These are phyloP conservation scores for Pestalotiopsis fici DNA, from an alignment of 2,329 filamentous ascomycete genomes.

Conservation along the genomic window DNA sequence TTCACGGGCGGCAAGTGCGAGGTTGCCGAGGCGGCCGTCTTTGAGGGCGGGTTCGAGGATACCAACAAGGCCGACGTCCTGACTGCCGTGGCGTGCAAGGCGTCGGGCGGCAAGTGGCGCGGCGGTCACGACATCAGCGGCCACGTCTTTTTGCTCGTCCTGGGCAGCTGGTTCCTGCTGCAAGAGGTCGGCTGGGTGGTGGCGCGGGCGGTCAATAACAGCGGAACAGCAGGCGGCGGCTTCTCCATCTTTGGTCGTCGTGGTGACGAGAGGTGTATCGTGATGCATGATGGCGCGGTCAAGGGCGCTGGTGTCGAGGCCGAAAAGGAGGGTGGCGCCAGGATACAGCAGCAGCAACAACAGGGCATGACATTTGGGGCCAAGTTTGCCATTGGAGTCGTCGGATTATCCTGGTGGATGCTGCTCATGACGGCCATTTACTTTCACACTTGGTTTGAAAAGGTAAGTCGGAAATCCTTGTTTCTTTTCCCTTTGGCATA, in stretches of 20 bases:
- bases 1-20: constrained; percentile 86
- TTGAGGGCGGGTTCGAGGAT: constrained; percentile 43
- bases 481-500: constrained; percentile 5
- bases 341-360: constrained; percentile 25
- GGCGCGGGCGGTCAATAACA: constrained; percentile 32
- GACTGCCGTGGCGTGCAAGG: constrained; percentile 79
- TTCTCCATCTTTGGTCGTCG: constrained; percentile 33
- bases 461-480: constrained; percentile 55
- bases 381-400: constrained; percentile 63
- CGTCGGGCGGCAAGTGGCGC: constrained; percentile 78
- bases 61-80: constrained; percentile 50
- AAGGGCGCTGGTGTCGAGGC: constrained; percentile 58
- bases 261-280: constrained; percentile 65
- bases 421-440: constrained; percentile 97
- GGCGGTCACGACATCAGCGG: constrained; percentile 97
- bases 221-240: no score
- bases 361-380: constrained; percentile 44
- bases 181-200: constrained; percentile 74
- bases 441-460: constrained; percentile 99
- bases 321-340: constrained; percentile 17
- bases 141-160: constrained; percentile 88
- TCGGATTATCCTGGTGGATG: constrained; percentile 87
- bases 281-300: constrained; percentile 66
- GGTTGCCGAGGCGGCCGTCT: constrained; percentile 48
- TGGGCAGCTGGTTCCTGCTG: constrained; percentile 79